Evolutionary conservation across 805 yeast genomes (phyloP), one percentile per base, ranked within the genome.

Genomic region (Ogataea dorogensis): DNA sequence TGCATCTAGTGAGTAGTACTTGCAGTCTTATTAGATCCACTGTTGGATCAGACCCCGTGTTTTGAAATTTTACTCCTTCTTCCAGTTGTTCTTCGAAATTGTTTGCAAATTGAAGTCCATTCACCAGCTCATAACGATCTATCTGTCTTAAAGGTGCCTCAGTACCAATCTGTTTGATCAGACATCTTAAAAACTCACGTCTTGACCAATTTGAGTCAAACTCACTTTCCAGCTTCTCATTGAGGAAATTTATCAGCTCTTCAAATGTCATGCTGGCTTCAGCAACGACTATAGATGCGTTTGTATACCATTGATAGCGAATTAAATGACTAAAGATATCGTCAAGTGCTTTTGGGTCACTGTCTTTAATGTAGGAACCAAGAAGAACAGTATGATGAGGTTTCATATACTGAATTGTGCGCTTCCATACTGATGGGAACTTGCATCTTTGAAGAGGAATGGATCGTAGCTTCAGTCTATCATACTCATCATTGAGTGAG

Each of bases 121-220:
- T 19, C n/a, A 34, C 5, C 4, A 34, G 30, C 9, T 33, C 20
- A 10, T 23, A 19, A n/a, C n/a, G 13, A 5, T 28, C 30, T 15
- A 47, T 9, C 14, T 47, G 48, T 23, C 24, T 30, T 15, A 44
- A 26, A 2, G 40, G 12, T n/a, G 15, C 11, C 7, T 38, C 34
- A 21, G 36, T 40, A 5, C 26, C 18, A n/a, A 36, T 21, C 8
- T 27, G 23, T 6, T 22, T 21, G 7, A 28, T 7, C 16, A 36
- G 40, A 13, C 20, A 20, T 9, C 48, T 29, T 10, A 42, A 25
- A 31, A 47, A 42, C 33, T 43, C 46, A 9, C 29, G 12, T 16
- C 27, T 25, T 8, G 42, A 33, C 51, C 51, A 47, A 16, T 37
- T 23, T 3, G 48, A 22, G 11, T 20, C 28, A n/a, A 39, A 19